These are phyloP conservation scores for Emericellopsis atlantica DNA, from an alignment of 2,329 filamentous ascomycete genomes.

Conservation along the genomic window DNA sequence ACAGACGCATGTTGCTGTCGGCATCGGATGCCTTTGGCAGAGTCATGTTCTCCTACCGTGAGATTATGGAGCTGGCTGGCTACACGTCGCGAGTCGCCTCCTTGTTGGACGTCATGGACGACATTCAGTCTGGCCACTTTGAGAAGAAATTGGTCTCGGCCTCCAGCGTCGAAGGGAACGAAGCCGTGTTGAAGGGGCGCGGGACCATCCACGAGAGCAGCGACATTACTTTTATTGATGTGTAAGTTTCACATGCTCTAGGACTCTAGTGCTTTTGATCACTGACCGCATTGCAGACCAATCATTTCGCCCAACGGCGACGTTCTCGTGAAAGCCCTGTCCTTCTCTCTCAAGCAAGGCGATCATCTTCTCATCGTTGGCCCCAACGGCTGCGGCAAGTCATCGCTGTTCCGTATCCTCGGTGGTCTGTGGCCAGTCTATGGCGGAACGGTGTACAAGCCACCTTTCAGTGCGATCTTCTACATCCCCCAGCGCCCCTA, in stretches of 20 bases:
- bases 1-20: constrained; percentile 79
- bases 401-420: constrained; percentile 87
- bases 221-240: constrained; percentile 74
- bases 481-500: constrained; percentile 97
- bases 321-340: constrained; percentile 73
- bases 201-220: constrained; percentile 72
- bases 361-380: constrained; percentile 92
- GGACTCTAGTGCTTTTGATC: neutral
- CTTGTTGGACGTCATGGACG: constrained; percentile 85
- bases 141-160: constrained; percentile 95
- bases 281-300: constrained; percentile 32
- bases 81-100: constrained; percentile 89
- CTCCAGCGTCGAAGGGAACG: constrained; percentile 68
- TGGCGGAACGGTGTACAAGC: constrained; percentile 84
- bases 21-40: constrained; percentile 93
- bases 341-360: constrained; percentile 74
- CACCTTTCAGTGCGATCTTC: constrained; percentile 85
- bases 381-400: constrained; percentile 95
- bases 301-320: constrained; percentile 97
- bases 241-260: constrained; percentile 33
- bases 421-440: constrained; percentile 97
- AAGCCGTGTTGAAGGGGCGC: constrained; percentile 68
- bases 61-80: constrained; percentile 89
- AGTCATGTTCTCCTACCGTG: constrained; percentile 96
- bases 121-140: constrained; percentile 80